These are phyloP conservation scores for Acer campestre DNA, from an alignment of 345 rosid species.

Conservation along the genomic window DNA sequence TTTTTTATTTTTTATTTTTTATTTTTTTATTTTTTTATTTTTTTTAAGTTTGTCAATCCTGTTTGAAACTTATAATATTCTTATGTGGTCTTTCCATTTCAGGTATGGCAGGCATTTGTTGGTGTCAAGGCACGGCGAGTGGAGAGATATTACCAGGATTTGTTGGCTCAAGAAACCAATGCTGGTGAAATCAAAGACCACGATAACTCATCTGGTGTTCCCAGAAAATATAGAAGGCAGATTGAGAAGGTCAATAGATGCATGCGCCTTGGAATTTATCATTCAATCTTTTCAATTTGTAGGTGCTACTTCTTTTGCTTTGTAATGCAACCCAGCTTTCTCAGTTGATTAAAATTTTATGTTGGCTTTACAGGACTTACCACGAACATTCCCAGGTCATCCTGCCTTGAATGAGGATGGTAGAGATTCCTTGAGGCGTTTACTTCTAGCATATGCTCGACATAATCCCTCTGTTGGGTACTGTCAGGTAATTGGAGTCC, in stretches of 20 bases:
- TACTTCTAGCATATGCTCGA: slow-evolving; percentile 86
- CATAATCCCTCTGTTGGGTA: slow-evolving; percentile 98
- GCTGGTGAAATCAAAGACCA: slow-evolving; percentile 45
- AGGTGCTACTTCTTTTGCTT: slow-evolving; percentile 50
- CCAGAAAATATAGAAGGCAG: slow-evolving; percentile 77
- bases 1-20: too few relatives aligned
- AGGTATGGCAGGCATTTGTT: slow-evolving; percentile 99
- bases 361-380: slow-evolving; percentile 73
- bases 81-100: slow-evolving; percentile 27
- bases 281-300: slow-evolving; percentile 59
- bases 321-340: slow-evolving; percentile 31
- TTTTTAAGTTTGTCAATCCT: slow-evolving; percentile 18
- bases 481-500: slow-evolving; percentile 70
- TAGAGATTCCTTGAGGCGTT: slow-evolving; percentile 84
- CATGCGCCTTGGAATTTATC: slow-evolving; percentile 53
- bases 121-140: slow-evolving; percentile 84
- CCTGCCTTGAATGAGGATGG: slow-evolving; percentile 92
- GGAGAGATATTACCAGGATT: slow-evolving; percentile 74
- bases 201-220: slow-evolving; percentile 39
- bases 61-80: slow-evolving; percentile 7
- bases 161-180: slow-evolving; percentile 61
- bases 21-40: too few relatives aligned
- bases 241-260: slow-evolving; percentile 95
- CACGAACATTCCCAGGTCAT: slow-evolving; percentile 94
- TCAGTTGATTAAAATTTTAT: slow-evolving; percentile 34